These are phyloP conservation scores for Pythium oligandrum DNA, from an alignment of 352 stramenopile species.

Conservation along the genomic window DNA sequence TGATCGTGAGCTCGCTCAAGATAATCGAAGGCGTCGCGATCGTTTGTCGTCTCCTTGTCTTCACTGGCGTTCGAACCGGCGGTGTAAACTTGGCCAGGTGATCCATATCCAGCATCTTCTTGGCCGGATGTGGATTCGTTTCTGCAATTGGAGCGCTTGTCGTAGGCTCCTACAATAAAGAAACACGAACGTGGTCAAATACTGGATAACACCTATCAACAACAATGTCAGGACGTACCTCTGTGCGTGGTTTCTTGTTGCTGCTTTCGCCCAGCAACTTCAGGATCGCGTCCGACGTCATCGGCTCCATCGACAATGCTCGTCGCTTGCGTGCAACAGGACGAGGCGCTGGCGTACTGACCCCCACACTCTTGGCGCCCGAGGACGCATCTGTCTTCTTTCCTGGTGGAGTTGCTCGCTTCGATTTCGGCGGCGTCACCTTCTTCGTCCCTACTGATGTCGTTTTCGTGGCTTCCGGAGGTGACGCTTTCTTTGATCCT, in stretches of 20 bases:
- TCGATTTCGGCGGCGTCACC: too few species aligned
- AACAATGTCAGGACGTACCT: too few species aligned
- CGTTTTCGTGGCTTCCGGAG: neutral
- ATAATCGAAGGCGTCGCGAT: constrained; percentile 7
- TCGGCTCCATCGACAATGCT: constrained; percentile 64
- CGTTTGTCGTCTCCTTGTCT: constrained; percentile 13
- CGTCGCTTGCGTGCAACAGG: constrained; percentile 28
- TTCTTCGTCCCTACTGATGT: constrained; percentile 1
- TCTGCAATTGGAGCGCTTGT: too few species aligned
- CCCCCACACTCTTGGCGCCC: neutral
- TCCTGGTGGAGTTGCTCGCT: too few species aligned
- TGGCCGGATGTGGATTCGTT: too few species aligned
- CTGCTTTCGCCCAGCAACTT: constrained; percentile 30
- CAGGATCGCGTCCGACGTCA: constrained; percentile 55
- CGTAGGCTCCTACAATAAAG: too few species aligned
- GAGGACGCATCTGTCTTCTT: too few species aligned
- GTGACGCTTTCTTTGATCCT: too few species aligned
- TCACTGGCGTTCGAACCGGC: constrained; percentile 7
- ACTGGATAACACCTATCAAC: too few species aligned
- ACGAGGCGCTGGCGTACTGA: constrained; percentile 7
- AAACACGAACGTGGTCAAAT: too few species aligned
- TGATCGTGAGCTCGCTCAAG: neutral
- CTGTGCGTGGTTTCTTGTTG: too few species aligned
- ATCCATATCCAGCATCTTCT: too few species aligned
- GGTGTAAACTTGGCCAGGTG: constrained; percentile 4